These are phyloP conservation scores for Xylaria sp. DNA, from an alignment of 2,329 filamentous ascomycete genomes.

Conservation along the genomic window DNA sequence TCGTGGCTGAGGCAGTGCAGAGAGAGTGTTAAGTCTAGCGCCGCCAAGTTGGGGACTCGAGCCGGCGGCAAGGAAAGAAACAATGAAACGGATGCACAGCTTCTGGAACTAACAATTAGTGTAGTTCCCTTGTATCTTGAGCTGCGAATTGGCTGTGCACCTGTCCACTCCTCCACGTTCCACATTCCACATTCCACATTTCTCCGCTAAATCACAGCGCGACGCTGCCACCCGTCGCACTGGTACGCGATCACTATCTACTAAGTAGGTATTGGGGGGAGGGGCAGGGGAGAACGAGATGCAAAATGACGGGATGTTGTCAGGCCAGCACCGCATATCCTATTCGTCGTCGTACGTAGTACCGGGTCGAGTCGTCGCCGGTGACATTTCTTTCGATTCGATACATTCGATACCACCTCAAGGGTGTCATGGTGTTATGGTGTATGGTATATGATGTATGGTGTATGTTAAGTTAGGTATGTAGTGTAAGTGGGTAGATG, in stretches of 20 bases:
- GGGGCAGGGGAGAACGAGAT: constrained; percentile 4
- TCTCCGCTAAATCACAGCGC: constrained; percentile 19
- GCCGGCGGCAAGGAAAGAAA: background rate
- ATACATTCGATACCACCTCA: constrained; percentile 3
- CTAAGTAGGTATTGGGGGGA: background rate
- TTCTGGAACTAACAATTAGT: constrained; percentile 25
- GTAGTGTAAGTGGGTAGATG: background rate
- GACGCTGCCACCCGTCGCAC: constrained; percentile 17
- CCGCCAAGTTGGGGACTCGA: background rate
- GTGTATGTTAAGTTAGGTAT: background rate
- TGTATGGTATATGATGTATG: background rate
- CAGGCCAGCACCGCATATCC: constrained; percentile 16
- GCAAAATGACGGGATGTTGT: constrained; percentile 32
- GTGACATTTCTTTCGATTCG: background rate
- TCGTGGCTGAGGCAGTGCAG: constrained; percentile 24
- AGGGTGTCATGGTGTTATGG: background rate
- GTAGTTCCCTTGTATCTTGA: constrained; percentile 4
- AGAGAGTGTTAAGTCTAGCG: background rate
- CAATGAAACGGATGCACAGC: background rate
- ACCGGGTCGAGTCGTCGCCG: constrained; percentile 8
- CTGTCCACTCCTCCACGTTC: constrained; percentile 27
- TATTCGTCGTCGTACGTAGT: background rate
- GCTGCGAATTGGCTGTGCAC: constrained; percentile 31
- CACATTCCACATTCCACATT: too few species aligned
- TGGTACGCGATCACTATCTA: constrained; percentile 5